Evolutionary conservation across 2,329 filamentous ascomycete genomes (phyloP), one percentile per base, ranked within the genome.

Genomic region (Bipolaris oryzae): DNA sequence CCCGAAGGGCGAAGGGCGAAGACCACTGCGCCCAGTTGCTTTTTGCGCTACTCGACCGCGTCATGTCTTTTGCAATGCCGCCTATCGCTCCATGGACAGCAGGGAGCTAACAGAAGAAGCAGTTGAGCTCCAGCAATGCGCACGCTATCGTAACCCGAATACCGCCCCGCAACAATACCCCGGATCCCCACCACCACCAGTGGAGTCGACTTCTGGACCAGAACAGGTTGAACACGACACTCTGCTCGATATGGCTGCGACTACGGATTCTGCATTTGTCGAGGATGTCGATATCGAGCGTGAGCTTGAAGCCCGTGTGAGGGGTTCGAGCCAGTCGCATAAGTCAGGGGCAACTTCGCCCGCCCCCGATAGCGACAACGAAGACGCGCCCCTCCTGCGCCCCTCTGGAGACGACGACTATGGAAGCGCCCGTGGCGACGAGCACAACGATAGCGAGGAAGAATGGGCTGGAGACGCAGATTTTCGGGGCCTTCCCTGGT

Each of bases 401-500:
- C 57, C 51, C 20, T 53, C 53, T n/a, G 50, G 45, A 35, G 58
- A 55, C 52, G 58, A 55, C 51, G 52, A 57, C 15, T 62, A 63
- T 42, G 57, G 58, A 20, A 60, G 57, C 21, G 53, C 46, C 34
- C 57, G 60, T 15, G 58, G 52, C 21, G 50, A 59, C 25, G 48
- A 48, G 13, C 43, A 42, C 10, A 55, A 58, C 7, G 37, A 55
- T n/a, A 50, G 51, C 5, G 55, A 62, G 37, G 47, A 61, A 6
- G 69, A 71, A 47, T 77, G 74, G 75, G 61, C 64, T 43, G 74
- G 73, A 33, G 68, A 70, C 20, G 67, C 61, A 13, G 79, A 79
- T 25, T 75, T 80, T 44, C 69, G 74, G 45, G 74, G 74, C 3
- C 70, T 78, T 58, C 76, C 79, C 48, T 80, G 77, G 79, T 83